Base-by-base conservation (phyloP, 257 asterid genomes). In the Nicotiana paniculata region DNA sequence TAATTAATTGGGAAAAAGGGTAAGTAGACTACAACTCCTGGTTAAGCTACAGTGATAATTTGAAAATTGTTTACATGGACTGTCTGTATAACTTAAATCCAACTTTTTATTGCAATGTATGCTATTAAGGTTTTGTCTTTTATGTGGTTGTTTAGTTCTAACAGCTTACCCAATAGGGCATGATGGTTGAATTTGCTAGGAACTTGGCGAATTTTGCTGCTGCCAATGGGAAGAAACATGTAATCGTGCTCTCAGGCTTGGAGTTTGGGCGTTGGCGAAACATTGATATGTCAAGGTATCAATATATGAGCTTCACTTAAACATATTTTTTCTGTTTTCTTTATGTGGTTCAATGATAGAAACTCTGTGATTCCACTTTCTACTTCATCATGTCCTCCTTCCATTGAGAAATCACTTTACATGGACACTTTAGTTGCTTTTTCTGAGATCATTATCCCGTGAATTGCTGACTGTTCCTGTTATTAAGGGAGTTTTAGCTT, bases 261-360 rank as follows among this genome's bases (percentile, higher is more conserved):
- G 99, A 94, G 85, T 96, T 96, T 77, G 95, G 92, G 89, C 91
- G 90, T 64, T 96, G 97, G 97, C 90, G 80, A 65, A 89, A 84
- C 80, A 87, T 96, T 55, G 97, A 94, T 85, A 86, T 94, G 94
- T 91, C 97, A 39, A 89, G 98, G 99, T 96, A 88, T 81, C 53
- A 32, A 28, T 24, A 75, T 75, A 28, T 1, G 63, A 75, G 16
- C 63, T 51, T 75, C 3, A 3, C 37, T 57, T 54, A 0, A 75
- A 28, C 80, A 7, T 75, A 75, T 26, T 3, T 74, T 43, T 26
- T 48, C 79, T 26, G 17, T 75, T 51, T 18, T 75, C 16, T 26
- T 75, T 51, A 26, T 75, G 46, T 28, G 17, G 13, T 48, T 51
- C 63, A 75, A 75, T 26, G 63, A 51, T 75, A 7, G 24, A 15